Conservation (phyloP, 2,329 filamentous ascomycete genomes). For the Teratosphaeriaceae sp. region DNA sequence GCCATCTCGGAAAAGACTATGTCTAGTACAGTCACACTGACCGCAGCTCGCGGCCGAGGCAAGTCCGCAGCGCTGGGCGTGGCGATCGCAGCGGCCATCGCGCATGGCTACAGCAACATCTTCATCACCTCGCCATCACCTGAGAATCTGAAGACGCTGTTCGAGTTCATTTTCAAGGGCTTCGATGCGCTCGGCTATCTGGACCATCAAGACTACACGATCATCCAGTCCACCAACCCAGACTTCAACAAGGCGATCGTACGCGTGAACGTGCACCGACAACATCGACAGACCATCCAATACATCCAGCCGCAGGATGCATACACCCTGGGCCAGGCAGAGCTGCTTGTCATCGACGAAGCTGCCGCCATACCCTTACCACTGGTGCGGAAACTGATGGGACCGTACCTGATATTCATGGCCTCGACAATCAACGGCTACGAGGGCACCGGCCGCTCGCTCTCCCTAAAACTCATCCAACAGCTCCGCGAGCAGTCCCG, state of each 20-base stretch:
- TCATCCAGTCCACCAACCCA: conserved; percentile 95
- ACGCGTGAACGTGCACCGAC: conserved; percentile 87
- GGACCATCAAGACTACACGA: conserved; percentile 95
- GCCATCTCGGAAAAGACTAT: conserved; percentile 95
- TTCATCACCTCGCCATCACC: conserved; percentile 98
- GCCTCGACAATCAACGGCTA: conserved; percentile 99
- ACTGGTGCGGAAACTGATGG: conserved; percentile 87
- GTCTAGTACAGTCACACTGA: conserved; percentile 86
- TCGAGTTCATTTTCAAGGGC: conserved; percentile 97
- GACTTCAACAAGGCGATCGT: conserved; percentile 99
- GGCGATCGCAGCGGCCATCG: conserved; percentile 86
- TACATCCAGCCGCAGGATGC: conserved; percentile 97
- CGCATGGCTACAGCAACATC: conserved; percentile 97
- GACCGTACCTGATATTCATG: conserved; percentile 97
- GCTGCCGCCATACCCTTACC: conserved; percentile 93
- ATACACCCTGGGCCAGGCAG: conserved; percentile 89
- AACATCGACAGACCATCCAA: conserved; percentile 95
- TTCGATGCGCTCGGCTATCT: conserved; percentile 92
- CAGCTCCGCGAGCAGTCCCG: conserved; percentile 91
- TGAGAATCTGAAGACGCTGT: conserved; percentile 96
- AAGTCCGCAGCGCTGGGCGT: conserved; percentile 96
- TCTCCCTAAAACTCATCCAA: conserved; percentile 94
- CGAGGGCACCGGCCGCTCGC: conserved; percentile 88
- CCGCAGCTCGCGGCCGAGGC: conserved; percentile 87
- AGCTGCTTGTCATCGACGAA: conserved; percentile 93